These are phyloP conservation scores for Staphylotrichum tortipilum DNA, from an alignment of 495 filamentous ascomycete species.

Conservation along the genomic window DNA sequence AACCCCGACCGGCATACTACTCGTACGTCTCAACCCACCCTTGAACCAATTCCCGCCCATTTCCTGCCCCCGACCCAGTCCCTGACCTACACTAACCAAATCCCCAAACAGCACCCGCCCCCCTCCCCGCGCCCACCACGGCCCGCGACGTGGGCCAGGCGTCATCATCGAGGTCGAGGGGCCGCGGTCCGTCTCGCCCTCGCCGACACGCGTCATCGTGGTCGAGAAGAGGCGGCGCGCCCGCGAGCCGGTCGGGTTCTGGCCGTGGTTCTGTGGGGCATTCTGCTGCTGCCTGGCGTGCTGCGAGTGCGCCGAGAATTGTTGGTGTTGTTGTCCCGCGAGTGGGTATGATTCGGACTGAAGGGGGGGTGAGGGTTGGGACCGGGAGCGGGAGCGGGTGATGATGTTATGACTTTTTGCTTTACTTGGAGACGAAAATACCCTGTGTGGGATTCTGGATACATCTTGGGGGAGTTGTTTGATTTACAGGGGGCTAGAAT, in stretches of 20 bases:
- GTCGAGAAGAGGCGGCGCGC: conserved; percentile 6
- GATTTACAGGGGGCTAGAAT: too few species aligned
- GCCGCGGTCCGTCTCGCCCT: conserved; percentile 6
- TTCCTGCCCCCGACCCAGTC: too few species aligned
- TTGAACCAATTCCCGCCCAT: too few species aligned
- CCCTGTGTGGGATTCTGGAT: too few species aligned
- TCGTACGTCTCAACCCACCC: not conserved
- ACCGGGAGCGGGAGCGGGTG: not conserved
- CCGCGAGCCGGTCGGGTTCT: not conserved
- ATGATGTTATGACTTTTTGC: not conserved
- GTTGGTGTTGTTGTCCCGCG: conserved; percentile 4
- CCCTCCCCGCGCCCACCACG: not conserved
- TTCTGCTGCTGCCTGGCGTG: conserved; percentile 7
- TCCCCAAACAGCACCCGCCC: conserved; percentile 4
- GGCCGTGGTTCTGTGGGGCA: conserved; percentile 6
- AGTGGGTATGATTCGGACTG: conserved; percentile 4
- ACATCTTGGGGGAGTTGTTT: too few species aligned
- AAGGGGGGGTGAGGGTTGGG: not conserved
- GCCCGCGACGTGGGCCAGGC: not conserved
- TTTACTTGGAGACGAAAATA: too few species aligned
- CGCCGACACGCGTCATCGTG: conserved; percentile 6
- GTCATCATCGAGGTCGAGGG: conserved; percentile 4
- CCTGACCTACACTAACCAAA: too few species aligned
- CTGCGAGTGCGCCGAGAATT: conserved; percentile 4
- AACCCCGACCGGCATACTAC: not conserved